A percentile compares a stretch with the other conserved stretches of the same genome.
These are phyloP conservation scores for Botryotinia narcissicola DNA, from an alignment of 2,329 filamentous ascomycete genomes.

Conservation along the genomic window DNA sequence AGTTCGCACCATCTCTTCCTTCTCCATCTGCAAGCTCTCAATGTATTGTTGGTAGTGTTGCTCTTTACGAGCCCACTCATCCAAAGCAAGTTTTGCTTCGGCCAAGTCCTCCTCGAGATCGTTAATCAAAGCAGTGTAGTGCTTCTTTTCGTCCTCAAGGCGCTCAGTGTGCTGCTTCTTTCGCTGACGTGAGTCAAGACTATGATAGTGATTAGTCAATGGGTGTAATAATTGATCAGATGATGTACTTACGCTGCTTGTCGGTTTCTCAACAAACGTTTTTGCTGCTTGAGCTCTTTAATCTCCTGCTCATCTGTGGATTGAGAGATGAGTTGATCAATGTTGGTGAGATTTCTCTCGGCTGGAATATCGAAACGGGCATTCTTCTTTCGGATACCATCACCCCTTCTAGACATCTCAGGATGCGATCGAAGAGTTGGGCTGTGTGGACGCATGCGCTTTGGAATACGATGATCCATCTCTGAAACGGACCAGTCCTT, in stretches of 20 bases:
- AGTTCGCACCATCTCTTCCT: conserved; percentile 83
- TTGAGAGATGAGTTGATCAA: conserved; percentile 86
- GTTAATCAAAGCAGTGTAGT: conserved; percentile 72
- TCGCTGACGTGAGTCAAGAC: conserved; percentile 91
- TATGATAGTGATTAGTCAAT: conserved; percentile 42
- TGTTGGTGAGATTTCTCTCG: conserved; percentile 89
- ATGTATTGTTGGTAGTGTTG: conserved; percentile 73
- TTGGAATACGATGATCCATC: conserved; percentile 51
- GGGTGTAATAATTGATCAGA: conserved; percentile 26
- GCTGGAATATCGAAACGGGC: conserved; percentile 95
- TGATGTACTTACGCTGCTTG: conserved; percentile 79
- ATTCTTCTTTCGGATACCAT: conserved; percentile 94
- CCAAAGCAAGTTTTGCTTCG: conserved; percentile 64
- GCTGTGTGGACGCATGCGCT: conserved; percentile 65
- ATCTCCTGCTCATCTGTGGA: conserved; percentile 89
- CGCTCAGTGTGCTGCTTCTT: conserved; percentile 99
- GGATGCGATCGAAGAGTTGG: conserved; percentile 70
- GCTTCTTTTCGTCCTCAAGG: conserved; percentile 95
- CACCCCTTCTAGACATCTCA: conserved; percentile 52
- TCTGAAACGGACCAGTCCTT: conserved; percentile 56
- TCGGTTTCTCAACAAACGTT: conserved; percentile 88
- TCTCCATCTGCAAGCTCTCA: conserved; percentile 75
- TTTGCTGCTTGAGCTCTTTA: conserved; percentile 98
- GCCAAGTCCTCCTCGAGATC: conserved; percentile 76
- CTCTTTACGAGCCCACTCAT: conserved; percentile 70